A percentile compares a stretch with the other conserved stretches of the same genome.
phyloP scores from a whole-genome alignment of 176 grass and related monocot genomes.

The Puya raimondii region DNA sequence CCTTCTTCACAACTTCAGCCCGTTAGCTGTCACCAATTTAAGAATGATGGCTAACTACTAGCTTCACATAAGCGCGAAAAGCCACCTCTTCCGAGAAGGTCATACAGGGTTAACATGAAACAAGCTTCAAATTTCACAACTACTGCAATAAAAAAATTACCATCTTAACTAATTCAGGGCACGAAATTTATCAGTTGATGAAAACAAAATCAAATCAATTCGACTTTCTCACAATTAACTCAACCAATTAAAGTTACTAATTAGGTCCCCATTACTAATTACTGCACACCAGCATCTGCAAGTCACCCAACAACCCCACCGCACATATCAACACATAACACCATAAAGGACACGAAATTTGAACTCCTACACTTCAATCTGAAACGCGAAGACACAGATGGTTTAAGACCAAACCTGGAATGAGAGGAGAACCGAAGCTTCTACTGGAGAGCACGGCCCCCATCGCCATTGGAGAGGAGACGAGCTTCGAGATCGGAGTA shows the following conservation, averaged over 20 bases:
- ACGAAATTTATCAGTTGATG: not conserved
- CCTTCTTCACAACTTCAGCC: too few relatives aligned
- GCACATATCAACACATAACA: too few relatives aligned
- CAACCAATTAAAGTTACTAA: too few relatives aligned
- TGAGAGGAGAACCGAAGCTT: slow-evolving; percentile 32
- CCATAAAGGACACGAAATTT: too few relatives aligned
- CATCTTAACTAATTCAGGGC: not conserved
- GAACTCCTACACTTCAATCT: not conserved
- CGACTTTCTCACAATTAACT: too few relatives aligned
- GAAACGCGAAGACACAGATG: not conserved
- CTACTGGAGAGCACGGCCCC: slow-evolving; percentile 46
- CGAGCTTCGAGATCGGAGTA: not conserved
- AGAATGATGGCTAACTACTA: not conserved
- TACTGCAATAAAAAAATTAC: not conserved
- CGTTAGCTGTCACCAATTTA: not conserved
- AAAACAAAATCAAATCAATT: too few relatives aligned
- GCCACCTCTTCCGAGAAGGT: not conserved
- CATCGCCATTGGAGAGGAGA: slow-evolving; percentile 37
- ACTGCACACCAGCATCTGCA: not conserved
- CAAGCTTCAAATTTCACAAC: not conserved
- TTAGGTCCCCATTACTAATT: too few relatives aligned
- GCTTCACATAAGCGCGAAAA: not conserved
- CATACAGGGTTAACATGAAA: not conserved
- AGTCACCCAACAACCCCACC: not conserved
- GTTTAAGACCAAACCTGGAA: slow-evolving; percentile 24